phyloP scores from a whole-genome alignment of 495 filamentous ascomycete genomes.

The Tuber borchii region DNA sequence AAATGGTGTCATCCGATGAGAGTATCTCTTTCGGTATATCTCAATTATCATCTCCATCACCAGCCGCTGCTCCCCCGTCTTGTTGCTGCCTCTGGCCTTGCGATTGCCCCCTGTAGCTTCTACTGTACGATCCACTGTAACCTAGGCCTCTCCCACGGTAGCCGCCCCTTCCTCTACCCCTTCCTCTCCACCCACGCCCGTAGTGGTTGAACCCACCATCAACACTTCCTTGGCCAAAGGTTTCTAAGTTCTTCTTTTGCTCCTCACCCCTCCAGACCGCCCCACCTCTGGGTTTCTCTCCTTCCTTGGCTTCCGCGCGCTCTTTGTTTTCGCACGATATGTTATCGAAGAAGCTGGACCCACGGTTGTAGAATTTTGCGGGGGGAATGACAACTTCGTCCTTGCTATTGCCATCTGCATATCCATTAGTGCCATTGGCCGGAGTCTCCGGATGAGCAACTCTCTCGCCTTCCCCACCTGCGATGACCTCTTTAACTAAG shows the following conservation, averaged over 20 bases:
- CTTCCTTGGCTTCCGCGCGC: slow-evolving; percentile 63
- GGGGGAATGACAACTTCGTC: slow-evolving; percentile 45
- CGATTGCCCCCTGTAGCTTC: slow-evolving; percentile 21
- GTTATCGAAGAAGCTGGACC: slow-evolving; percentile 89
- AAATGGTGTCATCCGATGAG: background rate
- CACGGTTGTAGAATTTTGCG: slow-evolving; percentile 68
- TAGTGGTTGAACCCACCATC: slow-evolving; percentile 62
- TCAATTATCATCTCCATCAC: background rate
- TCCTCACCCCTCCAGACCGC: slow-evolving; percentile 89
- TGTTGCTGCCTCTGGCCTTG: slow-evolving; percentile 17
- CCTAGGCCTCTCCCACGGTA: slow-evolving; percentile 51
- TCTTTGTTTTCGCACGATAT: slow-evolving; percentile 91
- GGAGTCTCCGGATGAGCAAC: slow-evolving; percentile 11
- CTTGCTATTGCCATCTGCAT: slow-evolving; percentile 10
- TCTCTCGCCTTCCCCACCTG: slow-evolving; percentile 45
- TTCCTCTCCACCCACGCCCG: slow-evolving; percentile 51
- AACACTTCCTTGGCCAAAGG: slow-evolving; percentile 95
- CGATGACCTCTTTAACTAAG: slow-evolving; percentile 82
- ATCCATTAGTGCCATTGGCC: slow-evolving; percentile 27
- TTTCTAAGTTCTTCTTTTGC: slow-evolving; percentile 92
- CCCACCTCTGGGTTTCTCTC: slow-evolving; percentile 62
- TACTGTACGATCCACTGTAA: slow-evolving; percentile 8
- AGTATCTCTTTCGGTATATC: background rate
- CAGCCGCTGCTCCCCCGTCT: background rate
- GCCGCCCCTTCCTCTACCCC: slow-evolving; percentile 61